A percentile compares a stretch with the other conserved stretches of the same genome.
Conservation (phyloP, 1,284 basidiomycete genomes). For the Tremellales sp. region DNA sequence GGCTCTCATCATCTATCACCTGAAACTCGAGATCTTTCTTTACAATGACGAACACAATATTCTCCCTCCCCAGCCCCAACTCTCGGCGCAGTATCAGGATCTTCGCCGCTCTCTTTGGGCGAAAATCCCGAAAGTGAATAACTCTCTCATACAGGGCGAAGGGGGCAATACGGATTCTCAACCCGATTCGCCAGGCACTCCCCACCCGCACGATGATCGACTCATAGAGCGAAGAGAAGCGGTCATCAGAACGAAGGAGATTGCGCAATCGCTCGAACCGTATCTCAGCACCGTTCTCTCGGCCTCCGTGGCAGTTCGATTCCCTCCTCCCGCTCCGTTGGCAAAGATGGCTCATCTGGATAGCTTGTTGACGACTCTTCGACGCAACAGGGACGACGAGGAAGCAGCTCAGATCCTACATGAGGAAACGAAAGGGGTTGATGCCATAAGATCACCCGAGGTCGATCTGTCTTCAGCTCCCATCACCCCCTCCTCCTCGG, state of each 20-base stretch:
- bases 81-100: constrained; percentile 35
- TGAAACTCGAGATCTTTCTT: constrained; percentile 89
- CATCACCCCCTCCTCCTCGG: constrained; percentile 1
- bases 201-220: constrained; percentile 27
- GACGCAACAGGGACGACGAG: constrained; percentile 70
- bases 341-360: constrained; percentile 82
- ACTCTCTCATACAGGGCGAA: neutral
- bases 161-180: constrained; percentile 3
- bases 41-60: constrained; percentile 91
- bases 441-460: no score
- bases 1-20: constrained; percentile 76
- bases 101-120: constrained; percentile 28
- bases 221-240: constrained; percentile 61
- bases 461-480: constrained; percentile 9
- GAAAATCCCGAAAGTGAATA: constrained; percentile 4
- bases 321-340: constrained; percentile 83
- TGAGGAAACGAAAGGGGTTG: constrained; percentile 61
- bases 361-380: constrained; percentile 62
- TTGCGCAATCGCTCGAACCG: constrained; percentile 72
- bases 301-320: constrained; percentile 81
- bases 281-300: constrained; percentile 83
- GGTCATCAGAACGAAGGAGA: constrained; percentile 33
- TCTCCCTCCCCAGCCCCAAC: constrained; percentile 54
- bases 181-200: constrained; percentile 3
- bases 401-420: constrained; percentile 65